These are phyloP conservation scores for Phytophthora ramorum DNA, from an alignment of 352 stramenopile species.

Conservation along the genomic window DNA sequence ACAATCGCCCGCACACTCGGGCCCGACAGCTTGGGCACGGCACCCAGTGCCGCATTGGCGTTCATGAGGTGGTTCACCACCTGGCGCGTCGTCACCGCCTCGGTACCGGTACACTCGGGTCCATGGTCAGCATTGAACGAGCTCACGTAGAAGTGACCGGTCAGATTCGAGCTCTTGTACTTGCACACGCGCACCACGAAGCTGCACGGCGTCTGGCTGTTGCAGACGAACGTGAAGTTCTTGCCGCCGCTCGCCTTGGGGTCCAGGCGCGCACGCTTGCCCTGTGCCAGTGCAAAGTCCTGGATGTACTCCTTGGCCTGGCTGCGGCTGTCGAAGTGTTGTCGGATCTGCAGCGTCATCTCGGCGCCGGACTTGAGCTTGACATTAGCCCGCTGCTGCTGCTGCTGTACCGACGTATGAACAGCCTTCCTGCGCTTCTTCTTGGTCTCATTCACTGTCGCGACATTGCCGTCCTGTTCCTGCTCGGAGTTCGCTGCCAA, in stretches of 20 bases:
- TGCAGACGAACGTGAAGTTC: conserved; percentile 60
- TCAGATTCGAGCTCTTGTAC: conserved; percentile 32
- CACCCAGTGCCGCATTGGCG: conserved; percentile 32
- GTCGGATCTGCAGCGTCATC: conserved; percentile 42
- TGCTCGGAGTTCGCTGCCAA: neutral
- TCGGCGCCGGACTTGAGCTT: conserved; percentile 38
- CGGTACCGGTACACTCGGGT: conserved; percentile 40
- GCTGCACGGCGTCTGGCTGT: conserved; percentile 46
- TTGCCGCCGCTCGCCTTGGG: conserved; percentile 49
- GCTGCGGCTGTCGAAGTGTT: conserved; percentile 43
- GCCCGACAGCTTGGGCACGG: conserved; percentile 44
- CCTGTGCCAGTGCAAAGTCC: conserved; percentile 57
- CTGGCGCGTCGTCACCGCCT: conserved; percentile 47
- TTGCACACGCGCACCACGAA: conserved; percentile 52
- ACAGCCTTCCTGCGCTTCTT: conserved; percentile 36
- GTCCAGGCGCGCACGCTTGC: conserved; percentile 51
- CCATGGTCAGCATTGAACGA: conserved; percentile 47
- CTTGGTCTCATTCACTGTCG: conserved; percentile 1
- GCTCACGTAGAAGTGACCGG: conserved; percentile 45
- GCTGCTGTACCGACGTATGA: conserved; percentile 8
- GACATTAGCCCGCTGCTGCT: conserved; percentile 35
- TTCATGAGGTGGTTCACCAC: conserved; percentile 47
- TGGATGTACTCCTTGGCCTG: conserved; percentile 54
- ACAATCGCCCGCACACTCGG: conserved; percentile 45
- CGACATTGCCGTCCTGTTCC: neutral